These are phyloP conservation scores for Colletotrichum tropicale DNA, from an alignment of 2,329 filamentous ascomycete species.

Conservation along the genomic window DNA sequence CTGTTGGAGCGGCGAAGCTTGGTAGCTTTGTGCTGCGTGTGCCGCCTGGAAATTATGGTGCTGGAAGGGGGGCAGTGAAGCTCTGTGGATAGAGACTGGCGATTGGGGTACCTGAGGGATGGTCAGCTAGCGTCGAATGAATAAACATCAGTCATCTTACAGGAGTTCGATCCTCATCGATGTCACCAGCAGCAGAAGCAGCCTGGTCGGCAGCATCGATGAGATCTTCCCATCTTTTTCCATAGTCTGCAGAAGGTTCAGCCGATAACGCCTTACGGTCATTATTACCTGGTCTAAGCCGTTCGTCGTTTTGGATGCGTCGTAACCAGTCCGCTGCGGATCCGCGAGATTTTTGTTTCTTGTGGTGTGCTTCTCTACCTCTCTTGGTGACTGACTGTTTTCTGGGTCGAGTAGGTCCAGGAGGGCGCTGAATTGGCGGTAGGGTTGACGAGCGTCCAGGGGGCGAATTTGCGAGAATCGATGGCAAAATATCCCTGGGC, in stretches of 20 bases:
- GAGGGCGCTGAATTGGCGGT: slow-evolving; percentile 78
- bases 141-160: slow-evolving; percentile 53
- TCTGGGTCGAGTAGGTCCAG: slow-evolving; percentile 74
- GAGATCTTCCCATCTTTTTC: slow-evolving; percentile 94
- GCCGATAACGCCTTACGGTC: slow-evolving; percentile 86
- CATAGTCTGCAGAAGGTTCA: slow-evolving; percentile 81
- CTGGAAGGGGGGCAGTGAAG: slow-evolving; percentile 65
- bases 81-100: slow-evolving; percentile 66
- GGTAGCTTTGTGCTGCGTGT: slow-evolving; percentile 64
- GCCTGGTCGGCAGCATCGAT: slow-evolving; percentile 79
- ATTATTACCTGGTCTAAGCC: slow-evolving; percentile 69
- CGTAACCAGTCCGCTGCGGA: slow-evolving; percentile 72
- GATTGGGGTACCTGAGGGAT: slow-evolving; percentile 63
- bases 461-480: slow-evolving; percentile 80
- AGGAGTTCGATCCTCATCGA: slow-evolving; percentile 89
- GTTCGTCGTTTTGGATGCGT: slow-evolving; percentile 63
- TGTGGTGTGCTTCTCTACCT: slow-evolving; percentile 76
- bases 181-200: slow-evolving; percentile 87
- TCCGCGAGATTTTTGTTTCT: slow-evolving; percentile 74
- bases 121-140: background rate
- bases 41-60: slow-evolving; percentile 62
- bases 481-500: slow-evolving; percentile 79
- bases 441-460: slow-evolving; percentile 87
- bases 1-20: slow-evolving; percentile 89
- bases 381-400: slow-evolving; percentile 89